These are phyloP conservation scores for Trichoderma sp. DNA, from an alignment of 2,329 filamentous ascomycete genomes.

Conservation along the genomic window DNA sequence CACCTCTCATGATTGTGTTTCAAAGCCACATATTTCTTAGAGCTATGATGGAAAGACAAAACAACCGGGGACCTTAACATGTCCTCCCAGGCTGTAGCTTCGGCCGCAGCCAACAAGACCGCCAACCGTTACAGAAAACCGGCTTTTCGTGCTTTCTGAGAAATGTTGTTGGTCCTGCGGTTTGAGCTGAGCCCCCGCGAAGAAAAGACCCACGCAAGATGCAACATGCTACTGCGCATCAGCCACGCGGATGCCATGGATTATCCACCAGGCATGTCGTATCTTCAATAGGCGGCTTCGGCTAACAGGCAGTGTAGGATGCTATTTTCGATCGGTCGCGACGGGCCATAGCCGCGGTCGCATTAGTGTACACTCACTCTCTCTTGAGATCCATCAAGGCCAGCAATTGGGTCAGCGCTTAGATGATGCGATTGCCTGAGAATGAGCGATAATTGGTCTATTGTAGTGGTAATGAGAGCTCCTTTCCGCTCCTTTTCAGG, in stretches of 20 bases:
- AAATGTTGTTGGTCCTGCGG: not conserved
- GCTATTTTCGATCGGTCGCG: not conserved
- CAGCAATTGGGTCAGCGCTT: not conserved
- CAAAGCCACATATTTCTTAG: not conserved
- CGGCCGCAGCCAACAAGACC: not conserved
- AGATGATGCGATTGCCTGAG: not conserved
- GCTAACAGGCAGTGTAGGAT: not conserved
- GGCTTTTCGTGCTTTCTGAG: not conserved
- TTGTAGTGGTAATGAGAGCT: not conserved
- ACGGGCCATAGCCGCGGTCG: not conserved
- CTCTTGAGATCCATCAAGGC: not conserved
- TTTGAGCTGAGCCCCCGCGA: not conserved
- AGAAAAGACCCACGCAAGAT: not conserved
- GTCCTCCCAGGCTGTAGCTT: not conserved
- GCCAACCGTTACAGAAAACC: not conserved
- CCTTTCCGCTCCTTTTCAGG: not conserved
- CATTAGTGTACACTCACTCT: not conserved
- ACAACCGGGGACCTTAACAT: not conserved
- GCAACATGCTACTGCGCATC: not conserved
- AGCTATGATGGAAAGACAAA: not conserved
- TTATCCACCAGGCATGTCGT: not conserved
- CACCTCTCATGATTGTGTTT: not conserved
- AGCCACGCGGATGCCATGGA: not conserved
- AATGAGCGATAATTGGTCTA: not conserved
- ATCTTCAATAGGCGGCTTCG: not conserved